Conservation (phyloP, 495 filamentous ascomycete species). For the Clavariopsis aquatica region DNA sequence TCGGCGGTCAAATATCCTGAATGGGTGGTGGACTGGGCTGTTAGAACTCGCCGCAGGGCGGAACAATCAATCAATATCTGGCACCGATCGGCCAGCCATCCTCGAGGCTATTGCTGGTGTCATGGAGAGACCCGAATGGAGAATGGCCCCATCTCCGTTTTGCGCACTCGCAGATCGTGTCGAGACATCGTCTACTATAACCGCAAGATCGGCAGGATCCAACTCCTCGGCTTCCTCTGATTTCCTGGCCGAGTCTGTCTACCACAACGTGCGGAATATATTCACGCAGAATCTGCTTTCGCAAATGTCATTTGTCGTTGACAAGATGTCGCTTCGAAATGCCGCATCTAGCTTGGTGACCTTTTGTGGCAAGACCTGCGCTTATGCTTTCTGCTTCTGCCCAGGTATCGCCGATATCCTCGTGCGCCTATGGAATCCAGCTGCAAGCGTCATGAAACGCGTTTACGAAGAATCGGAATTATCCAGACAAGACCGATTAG, state of each 20-base stretch:
- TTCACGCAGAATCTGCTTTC: constrained; percentile 83
- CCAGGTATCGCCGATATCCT: constrained; percentile 85
- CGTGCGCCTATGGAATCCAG: constrained; percentile 77
- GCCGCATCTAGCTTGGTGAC: constrained; percentile 90
- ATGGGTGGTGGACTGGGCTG: constrained; percentile 95
- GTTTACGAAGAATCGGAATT: constrained; percentile 67
- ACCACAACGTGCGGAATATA: constrained; percentile 90
- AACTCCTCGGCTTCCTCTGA: constrained; percentile 66
- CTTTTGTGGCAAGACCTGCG: constrained; percentile 91
- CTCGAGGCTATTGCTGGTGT: constrained; percentile 80
- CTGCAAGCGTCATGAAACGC: constrained; percentile 65
- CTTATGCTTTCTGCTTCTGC: constrained; percentile 96
- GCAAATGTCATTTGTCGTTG: constrained; percentile 86
- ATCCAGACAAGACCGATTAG: constrained; percentile 46
- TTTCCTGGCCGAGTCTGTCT: constrained; percentile 83
- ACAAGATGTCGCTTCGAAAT: constrained; percentile 85
- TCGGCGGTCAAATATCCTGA: constrained; percentile 74
- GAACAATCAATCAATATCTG: constrained; percentile 69
- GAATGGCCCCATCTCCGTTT: constrained; percentile 66
- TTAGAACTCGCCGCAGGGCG: constrained; percentile 81
- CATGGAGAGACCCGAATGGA: constrained; percentile 94
- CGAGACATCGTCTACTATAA: constrained; percentile 50
- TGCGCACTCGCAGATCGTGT: constrained; percentile 56
- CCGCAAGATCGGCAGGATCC: constrained; percentile 52
- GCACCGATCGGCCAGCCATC: constrained; percentile 76